phyloP scores from a whole-genome alignment of 1,284 basidiomycete species.

The Irpex rosettiformis region DNA sequence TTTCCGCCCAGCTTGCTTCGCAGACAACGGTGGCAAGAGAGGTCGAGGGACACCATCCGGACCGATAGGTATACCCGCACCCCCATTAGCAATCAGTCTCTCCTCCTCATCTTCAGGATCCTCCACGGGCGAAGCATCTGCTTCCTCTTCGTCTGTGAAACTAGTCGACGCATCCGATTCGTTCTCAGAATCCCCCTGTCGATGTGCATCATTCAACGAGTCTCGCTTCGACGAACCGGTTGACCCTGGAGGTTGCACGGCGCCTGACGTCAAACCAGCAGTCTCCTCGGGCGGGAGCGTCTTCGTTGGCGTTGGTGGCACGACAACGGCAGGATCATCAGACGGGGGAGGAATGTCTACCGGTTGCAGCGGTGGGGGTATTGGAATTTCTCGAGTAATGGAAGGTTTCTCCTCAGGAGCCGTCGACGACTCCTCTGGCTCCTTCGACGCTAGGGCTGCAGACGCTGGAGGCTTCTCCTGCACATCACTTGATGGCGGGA shows the following conservation, averaged over 20 bases:
- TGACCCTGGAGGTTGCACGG: slow-evolving; percentile 71
- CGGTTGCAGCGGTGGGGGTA: slow-evolving; percentile 23
- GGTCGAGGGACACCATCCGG: slow-evolving; percentile 84
- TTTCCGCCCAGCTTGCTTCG: slow-evolving; percentile 80
- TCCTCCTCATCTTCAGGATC: slow-evolving; percentile 77
- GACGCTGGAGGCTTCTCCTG: slow-evolving; percentile 31
- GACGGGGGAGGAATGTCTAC: slow-evolving; percentile 24
- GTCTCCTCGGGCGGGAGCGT: slow-evolving; percentile 47
- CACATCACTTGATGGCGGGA: slow-evolving; percentile 19
- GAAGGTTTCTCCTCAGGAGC: slow-evolving; percentile 14
- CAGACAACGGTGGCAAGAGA: slow-evolving; percentile 78
- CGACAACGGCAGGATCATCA: slow-evolving; percentile 36
- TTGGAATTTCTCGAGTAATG: slow-evolving; percentile 10
- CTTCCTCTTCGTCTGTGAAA: slow-evolving; percentile 42
- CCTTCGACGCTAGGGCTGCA: slow-evolving; percentile 20
- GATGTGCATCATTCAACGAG: slow-evolving; percentile 27
- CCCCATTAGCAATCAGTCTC: slow-evolving; percentile 75
- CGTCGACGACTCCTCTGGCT: slow-evolving; percentile 14
- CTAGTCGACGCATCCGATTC: slow-evolving; percentile 35
- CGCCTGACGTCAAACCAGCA: slow-evolving; percentile 64
- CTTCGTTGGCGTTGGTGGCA: slow-evolving; percentile 51
- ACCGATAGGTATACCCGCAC: slow-evolving; percentile 78
- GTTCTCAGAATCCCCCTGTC: slow-evolving; percentile 32
- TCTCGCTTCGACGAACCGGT: slow-evolving; percentile 43
- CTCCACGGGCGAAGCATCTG: slow-evolving; percentile 36